Conservation (phyloP, 805 yeast species). For the Wickerhamomyces xylosicus region DNA sequence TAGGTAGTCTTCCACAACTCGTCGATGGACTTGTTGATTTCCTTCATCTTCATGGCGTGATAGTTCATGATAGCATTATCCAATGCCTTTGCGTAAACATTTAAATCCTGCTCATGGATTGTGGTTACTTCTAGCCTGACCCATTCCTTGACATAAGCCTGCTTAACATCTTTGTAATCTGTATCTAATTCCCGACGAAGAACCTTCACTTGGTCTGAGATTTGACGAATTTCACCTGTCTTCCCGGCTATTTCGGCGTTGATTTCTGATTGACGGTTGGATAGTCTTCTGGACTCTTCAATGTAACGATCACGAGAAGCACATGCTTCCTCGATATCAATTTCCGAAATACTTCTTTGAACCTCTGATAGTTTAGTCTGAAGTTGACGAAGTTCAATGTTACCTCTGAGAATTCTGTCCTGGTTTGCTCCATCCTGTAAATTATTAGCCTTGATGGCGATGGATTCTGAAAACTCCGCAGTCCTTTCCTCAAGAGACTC, state of each 20-base stretch:
- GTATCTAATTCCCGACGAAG: slow-evolving; percentile 49
- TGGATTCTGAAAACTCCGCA: slow-evolving; percentile 15
- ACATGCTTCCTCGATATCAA: slow-evolving; percentile 52
- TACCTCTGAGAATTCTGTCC: slow-evolving; percentile 54
- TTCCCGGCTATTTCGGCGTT: slow-evolving; percentile 65
- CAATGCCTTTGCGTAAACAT: slow-evolving; percentile 71
- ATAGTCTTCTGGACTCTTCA: slow-evolving; percentile 38
- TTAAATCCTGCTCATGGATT: slow-evolving; percentile 72
- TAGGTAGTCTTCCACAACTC: slow-evolving; percentile 93
- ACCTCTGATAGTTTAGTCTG: slow-evolving; percentile 27
- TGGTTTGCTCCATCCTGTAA: slow-evolving; percentile 48
- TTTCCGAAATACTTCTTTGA: slow-evolving; percentile 28
- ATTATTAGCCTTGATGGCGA: slow-evolving; percentile 28
- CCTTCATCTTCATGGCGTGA: slow-evolving; percentile 86
- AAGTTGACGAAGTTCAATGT: slow-evolving; percentile 45
- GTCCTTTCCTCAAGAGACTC: slow-evolving; percentile 20
- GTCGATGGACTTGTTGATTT: slow-evolving; percentile 77
- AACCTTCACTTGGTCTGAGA: slow-evolving; percentile 56
- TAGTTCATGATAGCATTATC: slow-evolving; percentile 91
- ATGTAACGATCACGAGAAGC: slow-evolving; percentile 52
- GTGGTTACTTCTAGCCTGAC: slow-evolving; percentile 67
- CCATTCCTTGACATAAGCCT: slow-evolving; percentile 57
- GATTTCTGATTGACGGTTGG: slow-evolving; percentile 37
- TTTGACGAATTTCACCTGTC: slow-evolving; percentile 77
- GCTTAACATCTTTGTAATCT: slow-evolving; percentile 63